Conservation (phyloP, 768 basidiomycete species). For the Terana coerulea region DNA sequence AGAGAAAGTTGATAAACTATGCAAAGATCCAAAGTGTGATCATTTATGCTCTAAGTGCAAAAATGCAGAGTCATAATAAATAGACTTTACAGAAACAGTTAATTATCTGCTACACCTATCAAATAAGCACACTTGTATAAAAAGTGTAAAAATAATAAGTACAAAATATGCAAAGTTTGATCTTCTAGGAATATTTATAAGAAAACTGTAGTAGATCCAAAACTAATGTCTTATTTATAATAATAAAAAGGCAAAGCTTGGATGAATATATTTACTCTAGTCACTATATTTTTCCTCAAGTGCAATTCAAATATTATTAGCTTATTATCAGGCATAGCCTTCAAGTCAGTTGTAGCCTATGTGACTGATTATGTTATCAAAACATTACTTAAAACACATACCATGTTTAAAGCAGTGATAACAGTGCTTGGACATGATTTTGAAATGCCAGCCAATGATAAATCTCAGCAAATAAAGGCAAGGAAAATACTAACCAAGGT, state of each 20-base stretch:
- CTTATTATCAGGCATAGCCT: slow-evolving; percentile 35
- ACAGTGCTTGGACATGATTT: slow-evolving; percentile 22
- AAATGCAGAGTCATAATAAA: background rate
- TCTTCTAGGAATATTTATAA: slow-evolving; percentile 30
- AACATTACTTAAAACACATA: slow-evolving; percentile 34
- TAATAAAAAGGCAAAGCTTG: slow-evolving; percentile 29
- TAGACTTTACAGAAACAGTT: slow-evolving; percentile 1
- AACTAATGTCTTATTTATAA: slow-evolving; percentile 25
- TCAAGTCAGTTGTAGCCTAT: slow-evolving; percentile 36
- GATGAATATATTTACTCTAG: slow-evolving; percentile 34
- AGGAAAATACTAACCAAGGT: slow-evolving; percentile 1
- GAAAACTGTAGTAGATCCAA: slow-evolving; percentile 27
- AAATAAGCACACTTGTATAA: slow-evolving; percentile 8
- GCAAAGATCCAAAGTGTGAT: too few species aligned
- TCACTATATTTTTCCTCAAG: slow-evolving; percentile 30
- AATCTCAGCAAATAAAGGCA: slow-evolving; percentile 7
- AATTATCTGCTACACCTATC: slow-evolving; percentile 9
- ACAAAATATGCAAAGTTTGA: slow-evolving; percentile 28
- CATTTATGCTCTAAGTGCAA: too few species aligned
- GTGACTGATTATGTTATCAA: slow-evolving; percentile 44
- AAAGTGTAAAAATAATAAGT: slow-evolving; percentile 28
- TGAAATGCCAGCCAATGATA: slow-evolving; percentile 17
- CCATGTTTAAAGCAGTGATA: slow-evolving; percentile 30
- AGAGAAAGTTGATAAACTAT: too few species aligned
- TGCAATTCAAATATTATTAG: slow-evolving; percentile 39